A percentile compares a stretch with the other conserved stretches of the same genome.
Evolutionary conservation across 108 stramenopile genomes (phyloP).

Genomic region (Mediolabrus comicus): DNA sequence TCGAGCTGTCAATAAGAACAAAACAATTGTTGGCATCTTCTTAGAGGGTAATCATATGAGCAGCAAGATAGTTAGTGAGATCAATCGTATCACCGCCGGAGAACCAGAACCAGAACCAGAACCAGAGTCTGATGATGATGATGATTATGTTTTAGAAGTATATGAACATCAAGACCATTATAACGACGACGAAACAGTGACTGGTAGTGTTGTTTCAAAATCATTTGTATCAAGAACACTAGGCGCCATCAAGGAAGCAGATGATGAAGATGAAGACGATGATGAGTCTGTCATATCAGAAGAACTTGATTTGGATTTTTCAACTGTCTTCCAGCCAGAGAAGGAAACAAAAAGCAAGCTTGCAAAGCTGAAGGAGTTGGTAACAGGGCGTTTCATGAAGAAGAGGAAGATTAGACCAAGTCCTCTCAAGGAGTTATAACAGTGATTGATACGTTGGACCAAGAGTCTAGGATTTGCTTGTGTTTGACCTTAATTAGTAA

Average conservation of each 20-base stretch:
- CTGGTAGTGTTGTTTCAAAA: constrained; percentile 8
- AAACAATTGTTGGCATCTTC: constrained; percentile 20
- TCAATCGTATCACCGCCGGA: constrained; percentile 8
- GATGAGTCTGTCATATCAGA: constrained; percentile 1
- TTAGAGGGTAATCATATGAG: constrained; percentile 36
- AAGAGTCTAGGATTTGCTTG: constrained; percentile 4
- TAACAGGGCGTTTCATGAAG: background rate
- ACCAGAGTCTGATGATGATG: background rate
- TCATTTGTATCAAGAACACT: constrained; percentile 13
- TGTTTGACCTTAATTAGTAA: background rate
- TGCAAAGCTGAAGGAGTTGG: background rate
- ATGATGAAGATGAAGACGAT: constrained; percentile 1
- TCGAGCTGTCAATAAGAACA: constrained; percentile 22
- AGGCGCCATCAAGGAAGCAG: constrained; percentile 16
- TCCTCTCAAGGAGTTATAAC: background rate
- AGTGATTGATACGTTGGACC: too few species aligned
- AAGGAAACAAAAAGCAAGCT: background rate
- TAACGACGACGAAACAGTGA: constrained; percentile 10
- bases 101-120: background rate
- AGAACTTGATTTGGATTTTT: background rate
- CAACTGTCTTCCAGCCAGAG: background rate
- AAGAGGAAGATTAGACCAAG: constrained; percentile 1
- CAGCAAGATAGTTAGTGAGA: constrained; percentile 14
- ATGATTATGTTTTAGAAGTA: constrained; percentile 7
- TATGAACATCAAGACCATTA: background rate